Base-by-base conservation (phyloP, 768 basidiomycete genomes). In the Psilocybe subaeruginosa region DNA sequence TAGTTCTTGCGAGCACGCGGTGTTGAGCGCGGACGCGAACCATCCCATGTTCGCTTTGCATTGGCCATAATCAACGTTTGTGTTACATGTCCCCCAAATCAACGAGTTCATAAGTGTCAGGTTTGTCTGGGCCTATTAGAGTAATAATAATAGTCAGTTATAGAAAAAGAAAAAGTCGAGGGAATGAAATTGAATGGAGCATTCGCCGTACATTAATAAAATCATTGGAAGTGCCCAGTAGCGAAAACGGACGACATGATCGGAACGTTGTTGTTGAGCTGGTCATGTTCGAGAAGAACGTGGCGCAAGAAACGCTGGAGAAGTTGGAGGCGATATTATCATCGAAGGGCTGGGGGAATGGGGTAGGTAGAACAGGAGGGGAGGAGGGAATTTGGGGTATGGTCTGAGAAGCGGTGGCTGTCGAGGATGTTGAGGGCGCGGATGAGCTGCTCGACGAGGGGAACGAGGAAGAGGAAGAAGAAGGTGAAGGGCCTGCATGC, bases 31-130 rank as follows among this genome's bases (percentile, higher is more conserved):
- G 0, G 73, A 68, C 1, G 84, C 82, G 70, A 89, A 91, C 80
- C 82, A 85, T 5, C 68, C 78, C 87, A 95, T 92, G 64, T 89
- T 90, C 30, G 74, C 64, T n/a, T 74, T 65, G 66, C 93, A 95
- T 61, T 87, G 80, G 23, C 73, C 77, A 12, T 75, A 70, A 2
- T 71, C 68, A 0, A 73, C 68, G 14, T 70, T 74, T 5, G 91
- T 90, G 66, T 92, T 88, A 72, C 93, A 95, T 0, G 89, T 92
- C 2, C 90, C 91, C 88, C 91, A 92, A 6, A 94, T 69, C 53
- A 92, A 77, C 8, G 77, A 72, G 67, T 93, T 94, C 68, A 92
- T 78, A 37, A 81, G 70, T 1, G 85, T 82, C 43, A 85, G 69
- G 73, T 91, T 87, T 2, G 72, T 69, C 74, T 90, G 89, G 37